These are phyloP conservation scores for Oryza glaberrima DNA, from an alignment of 176 grass and related monocot species.

Conservation along the genomic window DNA sequence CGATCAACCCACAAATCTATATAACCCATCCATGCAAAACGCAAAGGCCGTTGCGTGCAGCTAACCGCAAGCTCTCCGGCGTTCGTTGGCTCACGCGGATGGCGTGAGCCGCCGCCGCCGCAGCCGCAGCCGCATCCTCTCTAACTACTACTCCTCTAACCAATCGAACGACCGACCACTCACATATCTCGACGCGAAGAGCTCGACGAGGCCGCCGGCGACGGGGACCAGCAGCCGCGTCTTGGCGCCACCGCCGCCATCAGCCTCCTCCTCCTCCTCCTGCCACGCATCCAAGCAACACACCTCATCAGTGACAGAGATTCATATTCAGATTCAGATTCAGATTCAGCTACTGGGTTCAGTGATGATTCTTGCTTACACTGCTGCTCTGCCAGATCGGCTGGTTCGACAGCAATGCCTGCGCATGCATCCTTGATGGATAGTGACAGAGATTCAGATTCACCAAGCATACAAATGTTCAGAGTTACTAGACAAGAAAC, in stretches of 20 bases:
- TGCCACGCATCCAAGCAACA: neutral
- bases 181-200: constrained; percentile 67
- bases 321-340: neutral
- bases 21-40: constrained; percentile 30
- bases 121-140: neutral
- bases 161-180: neutral
- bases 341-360: neutral
- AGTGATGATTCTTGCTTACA: constrained; percentile 17
- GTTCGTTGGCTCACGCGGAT: constrained; percentile 45
- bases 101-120: constrained; percentile 11
- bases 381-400: constrained; percentile 66
- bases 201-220: constrained; percentile 81
- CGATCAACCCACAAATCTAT: neutral
- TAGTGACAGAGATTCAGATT: neutral
- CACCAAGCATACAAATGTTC: neutral
- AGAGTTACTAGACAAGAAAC: neutral
- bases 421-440: constrained; percentile 68
- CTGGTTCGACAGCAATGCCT: constrained; percentile 74
- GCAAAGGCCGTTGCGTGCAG: constrained; percentile 59
- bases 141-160: constrained; percentile 37
- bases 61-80: constrained; percentile 3
- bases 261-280: constrained; percentile 51
- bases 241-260: constrained; percentile 24
- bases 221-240: constrained; percentile 70
- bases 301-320: neutral